Evolutionary conservation across 139 green algal genomes (phyloP).

Genomic region (Micractinium sp.): DNA sequence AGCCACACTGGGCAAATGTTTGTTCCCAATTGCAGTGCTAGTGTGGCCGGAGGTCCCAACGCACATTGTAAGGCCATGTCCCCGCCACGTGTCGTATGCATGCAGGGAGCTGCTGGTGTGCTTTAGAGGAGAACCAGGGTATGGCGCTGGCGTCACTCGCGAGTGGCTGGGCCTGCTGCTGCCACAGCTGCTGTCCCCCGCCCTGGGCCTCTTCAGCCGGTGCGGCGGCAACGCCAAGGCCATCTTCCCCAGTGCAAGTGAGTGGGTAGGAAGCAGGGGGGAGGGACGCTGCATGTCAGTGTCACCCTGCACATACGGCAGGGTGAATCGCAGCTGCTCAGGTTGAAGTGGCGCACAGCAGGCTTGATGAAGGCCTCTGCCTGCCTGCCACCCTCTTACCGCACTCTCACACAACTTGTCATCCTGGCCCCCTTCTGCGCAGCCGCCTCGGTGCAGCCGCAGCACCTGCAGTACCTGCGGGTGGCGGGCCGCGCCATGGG

Average conservation of each 20-base stretch:
- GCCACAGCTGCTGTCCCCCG: neutral
- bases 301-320: neutral
- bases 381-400: neutral
- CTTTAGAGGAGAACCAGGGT: neutral
- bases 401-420: neutral
- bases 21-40: neutral
- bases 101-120: neutral
- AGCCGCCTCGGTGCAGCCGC: neutral
- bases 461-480: neutral
- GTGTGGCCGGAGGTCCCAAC: neutral
- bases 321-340: neutral
- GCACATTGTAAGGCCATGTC: neutral
- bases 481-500: constrained; percentile 1
- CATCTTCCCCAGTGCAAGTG: neutral
- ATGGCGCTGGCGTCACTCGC: neutral
- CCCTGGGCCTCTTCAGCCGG: neutral
- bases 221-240: neutral
- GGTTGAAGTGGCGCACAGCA: neutral
- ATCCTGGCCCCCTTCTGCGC: neutral
- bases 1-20: neutral
- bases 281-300: neutral
- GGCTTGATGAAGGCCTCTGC: neutral
- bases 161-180: constrained; percentile 9
- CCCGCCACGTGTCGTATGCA: neutral
- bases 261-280: too few species aligned